These are phyloP conservation scores for Debaryomyces nepalensis DNA, from an alignment of 1,139 yeast genomes.

Conservation along the genomic window DNA sequence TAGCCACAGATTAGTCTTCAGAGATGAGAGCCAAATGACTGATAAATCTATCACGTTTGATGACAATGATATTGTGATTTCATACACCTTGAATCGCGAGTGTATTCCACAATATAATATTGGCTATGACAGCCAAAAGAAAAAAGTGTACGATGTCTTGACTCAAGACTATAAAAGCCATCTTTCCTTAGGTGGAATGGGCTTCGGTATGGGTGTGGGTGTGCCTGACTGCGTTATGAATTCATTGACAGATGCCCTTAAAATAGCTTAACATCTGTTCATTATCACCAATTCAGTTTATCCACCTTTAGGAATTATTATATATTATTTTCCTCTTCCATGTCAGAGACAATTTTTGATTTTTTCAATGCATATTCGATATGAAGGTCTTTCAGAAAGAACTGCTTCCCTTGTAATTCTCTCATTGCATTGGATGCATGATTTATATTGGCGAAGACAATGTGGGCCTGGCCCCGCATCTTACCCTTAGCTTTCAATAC, in stretches of 20 bases:
- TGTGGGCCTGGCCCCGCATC: conserved; percentile 80
- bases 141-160: conserved; percentile 37
- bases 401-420: conserved; percentile 48
- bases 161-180: conserved; percentile 40
- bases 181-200: conserved; percentile 77
- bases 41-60: conserved; percentile 28
- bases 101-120: conserved; percentile 85
- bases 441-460: conserved; percentile 54
- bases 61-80: conserved; percentile 38
- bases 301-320: not conserved
- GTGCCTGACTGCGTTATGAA: conserved; percentile 84
- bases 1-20: conserved; percentile 32
- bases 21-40: conserved; percentile 31
- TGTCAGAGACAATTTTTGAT: conserved; percentile 29
- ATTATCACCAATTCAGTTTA: not conserved
- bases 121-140: conserved; percentile 62
- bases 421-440: conserved; percentile 60
- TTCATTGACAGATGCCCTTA: conserved; percentile 60
- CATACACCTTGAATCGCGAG: conserved; percentile 42
- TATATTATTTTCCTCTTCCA: conserved; percentile 11
- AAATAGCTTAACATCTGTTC: conserved; percentile 10
- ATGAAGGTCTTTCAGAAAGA: conserved; percentile 62
- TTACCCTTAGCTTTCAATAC: conserved; percentile 46
- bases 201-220: conserved; percentile 82
- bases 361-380: conserved; percentile 52